Base-by-base conservation (phyloP, 2,329 filamentous ascomycete genomes). In the Trichoderma cornu-damae region DNA sequence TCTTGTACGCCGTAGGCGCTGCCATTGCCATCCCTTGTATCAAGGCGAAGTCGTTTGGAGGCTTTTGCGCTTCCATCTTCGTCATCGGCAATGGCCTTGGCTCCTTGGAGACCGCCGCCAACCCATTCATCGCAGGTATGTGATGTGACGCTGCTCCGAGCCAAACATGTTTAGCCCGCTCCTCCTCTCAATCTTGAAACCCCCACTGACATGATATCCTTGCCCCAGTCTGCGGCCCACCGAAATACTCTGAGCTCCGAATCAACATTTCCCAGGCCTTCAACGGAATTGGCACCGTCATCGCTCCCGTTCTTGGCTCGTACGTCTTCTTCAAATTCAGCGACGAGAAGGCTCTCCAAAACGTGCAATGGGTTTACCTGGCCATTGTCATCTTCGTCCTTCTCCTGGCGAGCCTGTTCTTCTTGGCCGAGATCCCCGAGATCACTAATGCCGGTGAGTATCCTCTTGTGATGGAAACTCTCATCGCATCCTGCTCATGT, bases 241-340 rank as follows among this genome's bases (percentile, higher is more conserved):
- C 88, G 6, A 79, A 81, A 61, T 89, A 86, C 69, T 83, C 87
- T 5, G 87, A 89, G 66, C 73, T 90, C 61, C 83, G 88, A 62
- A 84, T 92, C 74, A 88, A 91, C 71, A 74, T 90, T 52, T 85
- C 87, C 1, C 88, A 92, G 69, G 86, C 86, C 54, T 86, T 91
- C 73, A 88, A 91, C 66, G 88, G 86, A 54, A 82, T 90, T 47
- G 88, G 87, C 34, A 86, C 86, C 7, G 84, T 90, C 47, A 65
- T 90, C 37, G 87, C 87, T 0, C 88, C 88, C 1, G 81, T 90
- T 0, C 76, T 91, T 7, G 88, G 86, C 42, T 87, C 85, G 1
- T 85, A 86, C 59, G 86, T 87, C 57, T 88, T 91, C 72, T 91
- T 91, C 73, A 81, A 79, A 57, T 80, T 82, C 47, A 76, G 79